phyloP scores from a whole-genome alignment of 805 yeast genomes.

The Lipomyces japonicus region DNA sequence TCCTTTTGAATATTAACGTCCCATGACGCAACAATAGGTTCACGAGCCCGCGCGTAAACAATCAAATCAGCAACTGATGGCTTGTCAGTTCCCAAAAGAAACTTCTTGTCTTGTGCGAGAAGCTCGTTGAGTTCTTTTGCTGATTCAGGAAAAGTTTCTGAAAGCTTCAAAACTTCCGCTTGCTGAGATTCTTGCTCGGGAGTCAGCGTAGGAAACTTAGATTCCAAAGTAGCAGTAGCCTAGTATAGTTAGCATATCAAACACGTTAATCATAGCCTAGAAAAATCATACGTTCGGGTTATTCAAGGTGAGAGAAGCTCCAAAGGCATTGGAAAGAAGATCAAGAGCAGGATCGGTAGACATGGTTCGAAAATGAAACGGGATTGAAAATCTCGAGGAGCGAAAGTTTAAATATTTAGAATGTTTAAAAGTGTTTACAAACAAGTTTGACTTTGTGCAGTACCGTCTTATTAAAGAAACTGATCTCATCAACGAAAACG shows the following conservation, averaged over 20 bases:
- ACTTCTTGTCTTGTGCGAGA: conserved; percentile 61
- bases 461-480: too few relatives aligned
- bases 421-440: too few relatives aligned
- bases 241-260: conserved; percentile 4
- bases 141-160: conserved; percentile 56
- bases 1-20: conserved; percentile 54
- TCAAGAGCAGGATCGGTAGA: conserved; percentile 28
- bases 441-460: too few relatives aligned
- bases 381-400: too few relatives aligned
- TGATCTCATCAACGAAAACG: too few relatives aligned
- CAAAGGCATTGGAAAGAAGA: conserved; percentile 27
- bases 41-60: conserved; percentile 57
- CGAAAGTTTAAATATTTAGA: too few relatives aligned
- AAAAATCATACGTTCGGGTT: conserved; percentile 16
- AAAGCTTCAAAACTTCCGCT: conserved; percentile 74
- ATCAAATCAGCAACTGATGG: conserved; percentile 69
- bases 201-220: conserved; percentile 31
- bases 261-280: background rate
- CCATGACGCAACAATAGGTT: conserved; percentile 59
- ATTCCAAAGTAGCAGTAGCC: conserved; percentile 23
- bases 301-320: conserved; percentile 18
- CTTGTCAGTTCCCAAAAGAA: conserved; percentile 55
- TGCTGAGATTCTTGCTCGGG: conserved; percentile 62
- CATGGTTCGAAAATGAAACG: conserved; percentile 7
- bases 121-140: conserved; percentile 59